Evolutionary conservation across 768 basidiomycete genomes (phyloP).

Genomic region (Kwoniella europaea): DNA sequence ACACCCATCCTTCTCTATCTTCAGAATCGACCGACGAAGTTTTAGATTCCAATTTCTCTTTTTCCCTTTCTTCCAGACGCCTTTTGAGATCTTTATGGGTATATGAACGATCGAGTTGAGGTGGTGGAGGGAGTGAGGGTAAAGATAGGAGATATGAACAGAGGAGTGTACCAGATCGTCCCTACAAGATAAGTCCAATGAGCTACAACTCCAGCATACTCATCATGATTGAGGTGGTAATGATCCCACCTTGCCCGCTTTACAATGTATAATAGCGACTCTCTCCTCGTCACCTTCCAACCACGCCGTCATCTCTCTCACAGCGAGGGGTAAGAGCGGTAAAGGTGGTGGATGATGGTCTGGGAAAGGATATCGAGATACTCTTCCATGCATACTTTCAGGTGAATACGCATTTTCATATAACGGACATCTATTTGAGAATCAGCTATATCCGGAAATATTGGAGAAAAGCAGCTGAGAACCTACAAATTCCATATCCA

Average conservation of each 20-base stretch:
- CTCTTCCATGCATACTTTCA: conserved; percentile 70
- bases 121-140: conserved; percentile 62
- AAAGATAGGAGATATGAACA: conserved; percentile 78
- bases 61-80: conserved; percentile 56
- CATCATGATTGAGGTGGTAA: neutral
- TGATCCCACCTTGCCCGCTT: conserved; percentile 64
- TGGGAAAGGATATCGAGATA: conserved; percentile 85
- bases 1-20: conserved; percentile 32
- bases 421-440: conserved; percentile 65
- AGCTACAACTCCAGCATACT: neutral
- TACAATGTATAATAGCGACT: conserved; percentile 84
- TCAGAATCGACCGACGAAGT: conserved; percentile 5
- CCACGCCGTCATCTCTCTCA: conserved; percentile 76
- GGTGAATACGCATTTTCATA: conserved; percentile 79
- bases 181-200: conserved; percentile 69
- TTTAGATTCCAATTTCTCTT: conserved; percentile 61
- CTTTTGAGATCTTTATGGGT: conserved; percentile 63
- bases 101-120: conserved; percentile 63
- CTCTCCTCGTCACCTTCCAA: conserved; percentile 68
- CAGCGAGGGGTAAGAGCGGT: conserved; percentile 71
- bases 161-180: conserved; percentile 82
- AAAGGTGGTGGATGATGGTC: conserved; percentile 91
- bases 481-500: conserved; percentile 81
- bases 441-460: neutral
- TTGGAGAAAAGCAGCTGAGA: neutral